Base-by-base conservation (phyloP, 257 asterid genomes). In the Scutellaria barbata region DNA sequence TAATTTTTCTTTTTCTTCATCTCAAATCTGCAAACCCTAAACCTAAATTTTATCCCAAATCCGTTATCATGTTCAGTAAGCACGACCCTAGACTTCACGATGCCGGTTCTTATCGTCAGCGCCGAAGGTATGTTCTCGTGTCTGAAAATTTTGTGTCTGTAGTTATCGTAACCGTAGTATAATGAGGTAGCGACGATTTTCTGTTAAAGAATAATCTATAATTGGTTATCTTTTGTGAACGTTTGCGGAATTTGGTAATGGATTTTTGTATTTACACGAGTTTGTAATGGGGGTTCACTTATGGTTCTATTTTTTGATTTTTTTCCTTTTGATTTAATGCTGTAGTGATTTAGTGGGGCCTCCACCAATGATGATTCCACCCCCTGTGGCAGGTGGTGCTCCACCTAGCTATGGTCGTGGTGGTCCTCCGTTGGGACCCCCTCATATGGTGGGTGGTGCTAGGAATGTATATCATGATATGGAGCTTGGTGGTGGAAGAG, bases 31-130 rank as follows among this genome's bases (percentile, higher is more conserved):
- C 72, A 50, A 74, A 71, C 63, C 85, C 67, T 76, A 78, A 71
- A 41, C 83, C 74, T 37, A 45, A 61, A 62, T 64, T 14, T 9
- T 8, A 41, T 41, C 59, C 72, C 78, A 35, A 65, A 9, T 42
- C 74, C 7, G 43, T 57, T 41, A 66, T 41, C 78, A 87, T 93
- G 96, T 84, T 25, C 57, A 83, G 72, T 72, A 76, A 77, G 69
- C 81, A 85, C 77, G 98, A 93, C 50, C 66, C 93, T 69, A 86
- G 98, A 56, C 81, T 86, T 53, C 71, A 81, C 52, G 97, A 92
- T 48, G 81, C 87, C 55, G 68, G 77, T 69, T 90, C 98, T 47
- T 92, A 92, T 61, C 96, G 96, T 66, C 86, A 87, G 69, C 96
- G 96, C 56, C 90, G 98, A 58, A 84, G 95, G 98, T 92, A 85